These are phyloP conservation scores for Dendrobium officinale DNA, from an alignment of 106 monocot genomes.

Conservation along the genomic window DNA sequence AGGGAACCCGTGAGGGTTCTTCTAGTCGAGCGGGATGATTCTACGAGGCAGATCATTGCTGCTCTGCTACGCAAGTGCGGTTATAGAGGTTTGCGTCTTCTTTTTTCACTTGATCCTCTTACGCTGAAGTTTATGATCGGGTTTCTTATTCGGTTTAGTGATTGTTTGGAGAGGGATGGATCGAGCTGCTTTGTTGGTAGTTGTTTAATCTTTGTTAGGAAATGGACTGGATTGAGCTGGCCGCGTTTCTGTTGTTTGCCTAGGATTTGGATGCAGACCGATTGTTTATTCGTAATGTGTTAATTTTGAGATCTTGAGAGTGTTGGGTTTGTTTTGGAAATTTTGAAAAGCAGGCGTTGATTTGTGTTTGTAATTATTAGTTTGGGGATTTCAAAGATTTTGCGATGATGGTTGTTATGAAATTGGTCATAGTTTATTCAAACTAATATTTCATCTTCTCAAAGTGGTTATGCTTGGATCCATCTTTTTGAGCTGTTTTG, in stretches of 20 bases:
- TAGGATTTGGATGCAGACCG: neutral
- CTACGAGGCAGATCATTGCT: slow-evolving; percentile 59
- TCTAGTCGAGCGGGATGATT: slow-evolving; percentile 64
- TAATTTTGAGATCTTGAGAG: neutral
- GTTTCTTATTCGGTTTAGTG: neutral
- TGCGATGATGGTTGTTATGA: neutral
- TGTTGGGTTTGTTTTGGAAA: neutral
- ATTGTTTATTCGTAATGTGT: neutral
- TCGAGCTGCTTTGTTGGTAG: neutral
- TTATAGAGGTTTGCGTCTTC: slow-evolving; percentile 35
- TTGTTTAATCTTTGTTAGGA: neutral
- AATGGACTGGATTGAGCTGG: neutral
- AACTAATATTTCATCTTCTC: neutral
- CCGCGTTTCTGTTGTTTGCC: neutral
- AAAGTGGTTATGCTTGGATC: too few species aligned
- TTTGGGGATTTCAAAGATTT: too few species aligned
- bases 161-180: neutral
- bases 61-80: slow-evolving; percentile 60
- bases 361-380: neutral
- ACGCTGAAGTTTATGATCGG: neutral
- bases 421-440: neutral
- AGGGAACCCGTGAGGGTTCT: slow-evolving; percentile 18
- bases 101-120: neutral
- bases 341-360: neutral
- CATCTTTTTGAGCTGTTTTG: neutral